Base-by-base conservation (phyloP, 2,329 filamentous ascomycete genomes). In the Phaeomoniella chlamydospora region DNA sequence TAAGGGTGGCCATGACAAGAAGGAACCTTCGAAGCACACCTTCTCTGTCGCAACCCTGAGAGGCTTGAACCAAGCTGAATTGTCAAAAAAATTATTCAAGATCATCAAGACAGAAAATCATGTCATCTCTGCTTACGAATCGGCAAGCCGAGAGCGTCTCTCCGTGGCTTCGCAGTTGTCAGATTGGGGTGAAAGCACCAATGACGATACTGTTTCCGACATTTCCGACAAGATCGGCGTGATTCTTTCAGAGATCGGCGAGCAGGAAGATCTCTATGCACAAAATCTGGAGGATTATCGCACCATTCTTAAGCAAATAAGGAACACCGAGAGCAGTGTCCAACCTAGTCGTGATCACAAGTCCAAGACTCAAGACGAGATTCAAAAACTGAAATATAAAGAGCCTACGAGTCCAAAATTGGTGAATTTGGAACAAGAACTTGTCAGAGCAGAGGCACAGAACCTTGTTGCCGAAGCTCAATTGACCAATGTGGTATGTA, bases 201-300 rank as follows among this genome's bases (percentile, higher is more conserved):
- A 75, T 36, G 90, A 98, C 51, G 85, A 93, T 42, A 75, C 77
- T 35, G 69, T 96, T 50, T 85, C 76, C 36, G 90, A 96, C 54
- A 73, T 98, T 47, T 86, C 82, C 40, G 90, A 96, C 69, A 98
- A 98, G 69, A 70, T 98, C 36, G 90, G 86, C 35, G 88, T 96
- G 29, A 66, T 98, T 49, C 67, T 98, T 41, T 80, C 82, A 15
- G 90, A 96, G 65, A 75, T 98, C 41, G 90, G 86, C 36, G 86
- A 94, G 60, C 86, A 93, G 59, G 90, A 98, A 57, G 87, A 94
- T 46, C 54, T 69, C 32, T 96, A 87, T 57, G 84, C 87, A 3
- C 80, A 88, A 57, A 77, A 78, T 34, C 58, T 98, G 37, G 90
- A 98, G 56, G 86, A 94, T 43, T 84, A 81, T 46, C 74, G 90